Base-by-base conservation (phyloP, 768 basidiomycete species). In the Leccinum subgranulosum region DNA sequence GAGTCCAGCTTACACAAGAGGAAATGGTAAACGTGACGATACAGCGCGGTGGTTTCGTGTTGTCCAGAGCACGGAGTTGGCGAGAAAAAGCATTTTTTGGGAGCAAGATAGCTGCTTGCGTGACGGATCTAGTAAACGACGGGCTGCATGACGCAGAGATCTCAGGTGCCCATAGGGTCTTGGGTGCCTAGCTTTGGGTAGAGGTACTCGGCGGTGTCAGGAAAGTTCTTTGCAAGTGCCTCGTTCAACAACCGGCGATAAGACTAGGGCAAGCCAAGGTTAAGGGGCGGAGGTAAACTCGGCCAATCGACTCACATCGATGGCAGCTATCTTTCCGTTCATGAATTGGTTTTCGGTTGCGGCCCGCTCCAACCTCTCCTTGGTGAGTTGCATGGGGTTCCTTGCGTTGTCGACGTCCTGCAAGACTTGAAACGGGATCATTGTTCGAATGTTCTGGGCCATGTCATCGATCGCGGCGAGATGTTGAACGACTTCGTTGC, bases 261-360 rank as follows among this genome's bases (percentile, higher is more conserved):
- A 21, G 88, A 85, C 90, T 92, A 56, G 51, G 19, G 46, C 6
- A 53, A 53, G 43, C 27, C 25, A 50, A 49, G 1, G 60, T 60
- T 58, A 54, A 55, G 55, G 29, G 11, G 31, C 14, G 21, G 1
- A 31, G 48, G 54, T 17, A 31, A 45, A 29, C 17, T n/a, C 31
- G 10, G 57, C 25, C 47, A 46, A 45, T 34, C 45, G 33, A 64
- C 82, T 64, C 60, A 90, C 90, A 54, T 84, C 81, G 27, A 94
- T 81, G 1, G 90, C 92, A 47, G 81, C 79, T 39, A 94, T 89
- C 68, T 93, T 92, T 28, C 89, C 91, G 66, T 93, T 91, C 87
- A 92, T 90, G 62, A 92, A 93, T 66, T 92, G 92, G 67, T 94
- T 94, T 74, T 94, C 92, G 3, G 89, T 88, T 29, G 92, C 90